Evolutionary conservation across 352 stramenopile genomes (phyloP).

Genomic region (Albugo laibachii): DNA sequence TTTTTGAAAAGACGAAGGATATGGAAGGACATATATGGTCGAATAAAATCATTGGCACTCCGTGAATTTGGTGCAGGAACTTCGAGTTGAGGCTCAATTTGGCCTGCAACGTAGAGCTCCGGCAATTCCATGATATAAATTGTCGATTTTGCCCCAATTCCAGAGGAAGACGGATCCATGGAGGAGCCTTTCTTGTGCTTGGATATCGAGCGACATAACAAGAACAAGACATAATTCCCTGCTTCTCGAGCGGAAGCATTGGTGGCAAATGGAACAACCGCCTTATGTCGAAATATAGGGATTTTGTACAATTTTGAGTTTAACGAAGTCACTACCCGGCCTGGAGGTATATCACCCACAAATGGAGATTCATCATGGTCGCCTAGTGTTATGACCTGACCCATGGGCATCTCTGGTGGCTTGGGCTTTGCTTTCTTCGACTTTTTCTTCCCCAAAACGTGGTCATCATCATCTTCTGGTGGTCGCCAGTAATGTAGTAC

Average conservation of each 20-base stretch:
- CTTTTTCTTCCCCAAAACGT: constrained; percentile 46
- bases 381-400: constrained; percentile 61
- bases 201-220: constrained; percentile 43
- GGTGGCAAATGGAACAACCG: constrained; percentile 26
- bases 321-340: constrained; percentile 51
- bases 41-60: constrained; percentile 70
- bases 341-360: constrained; percentile 54
- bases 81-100: constrained; percentile 70
- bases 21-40: constrained; percentile 74
- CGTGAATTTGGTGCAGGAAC: constrained; percentile 61
- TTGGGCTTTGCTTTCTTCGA: constrained; percentile 41
- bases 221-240: constrained; percentile 38
- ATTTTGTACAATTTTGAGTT: constrained; percentile 76
- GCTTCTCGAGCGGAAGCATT: constrained; percentile 14
- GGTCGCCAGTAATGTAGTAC: constrained; percentile 73
- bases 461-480: constrained; percentile 21
- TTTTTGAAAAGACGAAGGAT: constrained; percentile 72
- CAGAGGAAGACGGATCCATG: background rate
- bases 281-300: constrained; percentile 53
- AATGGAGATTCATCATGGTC: constrained; percentile 69
- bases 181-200: constrained; percentile 44
- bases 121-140: constrained; percentile 63
- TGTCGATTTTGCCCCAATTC: constrained; percentile 24
- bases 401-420: constrained; percentile 57
- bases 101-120: constrained; percentile 47